Base-by-base conservation (phyloP, 208 protist species). In the Leishmania turanica region DNA sequence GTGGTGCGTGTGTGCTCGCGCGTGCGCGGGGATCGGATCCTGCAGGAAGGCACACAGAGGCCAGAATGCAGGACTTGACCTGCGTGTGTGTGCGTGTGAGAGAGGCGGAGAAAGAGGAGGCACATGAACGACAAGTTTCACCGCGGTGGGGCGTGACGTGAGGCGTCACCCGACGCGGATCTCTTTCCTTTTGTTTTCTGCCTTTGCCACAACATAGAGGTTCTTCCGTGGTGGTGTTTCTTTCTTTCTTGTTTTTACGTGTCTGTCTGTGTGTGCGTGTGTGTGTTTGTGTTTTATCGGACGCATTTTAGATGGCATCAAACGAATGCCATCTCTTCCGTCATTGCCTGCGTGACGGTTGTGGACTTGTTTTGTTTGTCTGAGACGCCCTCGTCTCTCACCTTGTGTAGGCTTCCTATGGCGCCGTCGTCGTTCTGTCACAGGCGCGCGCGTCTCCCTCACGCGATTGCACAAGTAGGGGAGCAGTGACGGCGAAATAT, bases 121-220 rank as follows among this genome's bases (percentile, higher is more conserved):
- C 62, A 68, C 31, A 40, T 1, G 24, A 8, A 31, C 58, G 31
- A 34, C 19, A n/a, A 72, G 40, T 37, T 31, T 17, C 21, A 49
- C 66, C 3, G 69, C 47, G 13, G 69, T 17, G 21, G 49, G 49
- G 69, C 69, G 27, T 73, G 45, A 19, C 69, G 8, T 51, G 47
- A 34, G 7, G 45, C 37, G 45, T 1, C 27, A 37, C 54, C 37
- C 11, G 6, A 19, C 62, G 11, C 49, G 68, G 1, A 73, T 15
- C 13, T 24, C 49, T 72, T 79, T 62, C 21, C 78, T 54, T 65
- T 82, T 53, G 51, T 77, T 79, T 69, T 86, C 42, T 81, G 69
- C 68, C 64, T 64, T 56, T 78, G 56, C 40, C n/a, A 27, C 56
- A 24, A 21, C 73, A 77, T 51, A 51, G 73, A 77, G 34, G 24